A percentile compares a stretch with the other conserved stretches of the same genome.
These are phyloP conservation scores for Boletus reticulatus DNA, from an alignment of 768 basidiomycete species.

Conservation along the genomic window DNA sequence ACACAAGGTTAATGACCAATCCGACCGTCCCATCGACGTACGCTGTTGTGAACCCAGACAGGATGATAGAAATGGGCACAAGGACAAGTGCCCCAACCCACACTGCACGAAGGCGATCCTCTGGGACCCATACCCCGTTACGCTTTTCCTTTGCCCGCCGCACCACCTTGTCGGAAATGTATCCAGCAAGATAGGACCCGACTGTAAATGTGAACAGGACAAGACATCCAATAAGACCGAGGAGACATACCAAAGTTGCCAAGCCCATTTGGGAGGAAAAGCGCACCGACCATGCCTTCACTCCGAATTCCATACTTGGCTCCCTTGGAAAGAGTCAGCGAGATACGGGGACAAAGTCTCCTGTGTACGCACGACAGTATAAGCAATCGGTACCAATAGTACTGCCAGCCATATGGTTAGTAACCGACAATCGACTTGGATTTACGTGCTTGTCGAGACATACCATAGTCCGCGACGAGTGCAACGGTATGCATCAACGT, in stretches of 20 bases:
- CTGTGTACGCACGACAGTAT: too few species aligned
- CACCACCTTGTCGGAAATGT: conserved; percentile 55
- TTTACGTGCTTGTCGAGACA: too few species aligned
- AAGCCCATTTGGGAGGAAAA: conserved; percentile 26
- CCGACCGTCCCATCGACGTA: conserved; percentile 51
- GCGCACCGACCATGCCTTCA: conserved; percentile 22
- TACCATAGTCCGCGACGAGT: too few species aligned
- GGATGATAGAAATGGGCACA: conserved; percentile 50
- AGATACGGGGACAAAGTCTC: too few species aligned
- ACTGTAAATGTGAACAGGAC: conserved; percentile 34
- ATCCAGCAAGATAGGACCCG: conserved; percentile 59
- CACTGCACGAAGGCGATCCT: conserved; percentile 61
- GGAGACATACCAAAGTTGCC: conserved; percentile 22
- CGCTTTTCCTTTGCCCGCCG: conserved; percentile 46
- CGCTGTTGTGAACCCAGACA: conserved; percentile 48
- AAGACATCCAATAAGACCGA: neutral
- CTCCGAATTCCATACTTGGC: conserved; percentile 26
- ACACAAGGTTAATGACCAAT: conserved; percentile 48
- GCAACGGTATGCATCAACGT: too few species aligned
- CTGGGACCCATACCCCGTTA: conserved; percentile 60
- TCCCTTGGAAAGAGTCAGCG: conserved; percentile 40
- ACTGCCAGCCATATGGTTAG: too few species aligned
- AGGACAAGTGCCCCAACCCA: conserved; percentile 46
- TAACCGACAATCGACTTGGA: neutral
- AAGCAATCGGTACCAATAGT: too few species aligned